Conservation (phyloP, 805 yeast genomes). For the Ogataea populi-albae region DNA sequence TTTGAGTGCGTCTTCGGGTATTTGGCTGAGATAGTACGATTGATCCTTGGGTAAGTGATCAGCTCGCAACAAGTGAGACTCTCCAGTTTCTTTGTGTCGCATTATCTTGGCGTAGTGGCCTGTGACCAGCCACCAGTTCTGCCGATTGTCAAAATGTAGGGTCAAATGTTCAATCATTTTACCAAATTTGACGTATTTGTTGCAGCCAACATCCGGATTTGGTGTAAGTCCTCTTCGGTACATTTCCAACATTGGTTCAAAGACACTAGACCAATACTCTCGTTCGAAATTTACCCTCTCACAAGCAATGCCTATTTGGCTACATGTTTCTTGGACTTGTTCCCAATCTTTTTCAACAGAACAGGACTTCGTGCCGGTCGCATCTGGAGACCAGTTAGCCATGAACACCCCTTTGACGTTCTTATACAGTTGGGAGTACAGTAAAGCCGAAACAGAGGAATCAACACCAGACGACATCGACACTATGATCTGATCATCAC, state of each 20-base stretch:
- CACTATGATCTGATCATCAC: constrained; percentile 62
- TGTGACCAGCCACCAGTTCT: constrained; percentile 81
- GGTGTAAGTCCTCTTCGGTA: constrained; percentile 81
- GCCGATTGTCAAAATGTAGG: constrained; percentile 11
- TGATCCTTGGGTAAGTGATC: constrained; percentile 72
- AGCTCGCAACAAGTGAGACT: constrained; percentile 55
- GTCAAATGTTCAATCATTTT: constrained; percentile 55
- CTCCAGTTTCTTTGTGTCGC: constrained; percentile 30
- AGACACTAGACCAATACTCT: constrained; percentile 92
- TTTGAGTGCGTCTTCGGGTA: constrained; percentile 43
- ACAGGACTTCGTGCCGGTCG: constrained; percentile 44
- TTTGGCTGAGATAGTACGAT: constrained; percentile 80
- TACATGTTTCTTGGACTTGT: constrained; percentile 67
- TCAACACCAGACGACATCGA: constrained; percentile 99
- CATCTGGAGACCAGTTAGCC: constrained; percentile 77
- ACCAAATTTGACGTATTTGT: constrained; percentile 85
- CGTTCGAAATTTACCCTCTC: constrained; percentile 79
- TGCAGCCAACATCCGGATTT: constrained; percentile 91
- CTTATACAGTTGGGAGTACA: constrained; percentile 47
- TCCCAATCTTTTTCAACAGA: constrained; percentile 81
- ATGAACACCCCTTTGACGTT: constrained; percentile 82
- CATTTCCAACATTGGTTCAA: constrained; percentile 81
- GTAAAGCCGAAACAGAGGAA: constrained; percentile 77
- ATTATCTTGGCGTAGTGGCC: constrained; percentile 74
- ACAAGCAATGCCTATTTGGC: constrained; percentile 61